phyloP scores from a whole-genome alignment of 495 filamentous ascomycete genomes.

The Neurospora pannonica region DNA sequence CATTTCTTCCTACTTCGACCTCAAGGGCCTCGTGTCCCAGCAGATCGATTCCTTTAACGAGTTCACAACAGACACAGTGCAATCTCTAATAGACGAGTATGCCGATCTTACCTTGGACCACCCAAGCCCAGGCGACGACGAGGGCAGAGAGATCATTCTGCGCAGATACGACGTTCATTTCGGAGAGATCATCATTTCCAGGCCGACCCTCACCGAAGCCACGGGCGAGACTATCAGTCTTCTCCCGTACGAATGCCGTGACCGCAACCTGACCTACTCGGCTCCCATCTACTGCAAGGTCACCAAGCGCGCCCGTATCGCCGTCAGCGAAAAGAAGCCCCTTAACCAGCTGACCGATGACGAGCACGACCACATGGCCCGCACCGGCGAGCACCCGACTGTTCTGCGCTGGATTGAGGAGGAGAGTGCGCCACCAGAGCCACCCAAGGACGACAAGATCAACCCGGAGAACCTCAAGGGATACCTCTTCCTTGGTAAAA shows the following conservation, averaged over 20 bases:
- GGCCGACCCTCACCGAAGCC: constrained; percentile 81
- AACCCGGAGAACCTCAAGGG: constrained; percentile 26
- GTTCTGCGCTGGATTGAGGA: constrained; percentile 52
- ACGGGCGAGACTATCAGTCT: constrained; percentile 76
- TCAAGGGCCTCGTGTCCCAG: constrained; percentile 91
- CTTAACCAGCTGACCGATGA: constrained; percentile 54
- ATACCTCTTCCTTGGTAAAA: constrained; percentile 75
- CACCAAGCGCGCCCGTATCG: constrained; percentile 67
- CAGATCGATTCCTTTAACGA: constrained; percentile 98
- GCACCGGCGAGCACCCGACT: constrained; percentile 40
- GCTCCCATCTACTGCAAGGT: constrained; percentile 82
- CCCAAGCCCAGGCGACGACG: constrained; percentile 59
- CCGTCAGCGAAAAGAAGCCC: constrained; percentile 60
- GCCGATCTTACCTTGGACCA: constrained; percentile 81
- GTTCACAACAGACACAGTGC: constrained; percentile 85
- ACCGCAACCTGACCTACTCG: constrained; percentile 92
- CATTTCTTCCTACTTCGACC: constrained; percentile 91
- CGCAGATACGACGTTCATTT: constrained; percentile 92
- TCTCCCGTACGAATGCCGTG: constrained; percentile 82
- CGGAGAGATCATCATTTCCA: constrained; percentile 70
- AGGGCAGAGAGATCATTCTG: constrained; percentile 65
- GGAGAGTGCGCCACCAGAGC: constrained; percentile 25
- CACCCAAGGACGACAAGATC: neutral
- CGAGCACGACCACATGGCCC: constrained; percentile 38
- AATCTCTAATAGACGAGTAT: constrained; percentile 84